Evolutionary conservation across 2,329 filamentous ascomycete genomes (phyloP).

Genomic region (Ascochyta lentis): DNA sequence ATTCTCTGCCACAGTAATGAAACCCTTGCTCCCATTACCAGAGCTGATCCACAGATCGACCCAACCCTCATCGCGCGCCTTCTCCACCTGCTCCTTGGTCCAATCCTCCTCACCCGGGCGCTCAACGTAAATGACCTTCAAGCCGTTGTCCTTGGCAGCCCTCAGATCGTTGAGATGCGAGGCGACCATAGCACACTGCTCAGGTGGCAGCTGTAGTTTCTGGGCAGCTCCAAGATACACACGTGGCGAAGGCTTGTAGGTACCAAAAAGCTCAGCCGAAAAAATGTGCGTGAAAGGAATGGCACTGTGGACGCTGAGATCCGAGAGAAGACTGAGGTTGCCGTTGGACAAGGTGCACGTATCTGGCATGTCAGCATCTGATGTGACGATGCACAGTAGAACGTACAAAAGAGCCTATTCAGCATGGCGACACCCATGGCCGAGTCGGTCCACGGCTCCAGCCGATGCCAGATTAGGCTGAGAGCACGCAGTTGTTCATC

Average conservation of each 20-base stretch:
- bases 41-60: conserved; percentile 64
- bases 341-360: conserved; percentile 78
- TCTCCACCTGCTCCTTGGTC: conserved; percentile 58
- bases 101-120: conserved; percentile 70
- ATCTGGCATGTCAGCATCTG: conserved; percentile 17
- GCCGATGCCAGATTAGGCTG: conserved; percentile 73
- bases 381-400: not conserved
- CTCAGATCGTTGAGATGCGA: conserved; percentile 74
- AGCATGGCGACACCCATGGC: conserved; percentile 64
- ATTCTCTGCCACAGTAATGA: conserved; percentile 52
- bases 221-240: conserved; percentile 73
- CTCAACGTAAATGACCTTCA: conserved; percentile 78
- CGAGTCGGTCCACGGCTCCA: conserved; percentile 73
- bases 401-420: conserved; percentile 55
- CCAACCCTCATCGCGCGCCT: conserved; percentile 63
- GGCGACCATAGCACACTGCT: conserved; percentile 77
- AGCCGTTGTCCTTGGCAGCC: conserved; percentile 68
- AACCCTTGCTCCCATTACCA: conserved; percentile 56
- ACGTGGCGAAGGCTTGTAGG: conserved; percentile 74
- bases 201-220: conserved; percentile 62
- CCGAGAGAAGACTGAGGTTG: conserved; percentile 69
- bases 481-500: conserved; percentile 47
- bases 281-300: conserved; percentile 69
- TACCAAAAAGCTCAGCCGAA: conserved; percentile 73
- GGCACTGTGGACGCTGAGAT: conserved; percentile 65